Conservation (phyloP, 2,329 filamentous ascomycete genomes). For the Trichoderma citrinoviride region DNA sequence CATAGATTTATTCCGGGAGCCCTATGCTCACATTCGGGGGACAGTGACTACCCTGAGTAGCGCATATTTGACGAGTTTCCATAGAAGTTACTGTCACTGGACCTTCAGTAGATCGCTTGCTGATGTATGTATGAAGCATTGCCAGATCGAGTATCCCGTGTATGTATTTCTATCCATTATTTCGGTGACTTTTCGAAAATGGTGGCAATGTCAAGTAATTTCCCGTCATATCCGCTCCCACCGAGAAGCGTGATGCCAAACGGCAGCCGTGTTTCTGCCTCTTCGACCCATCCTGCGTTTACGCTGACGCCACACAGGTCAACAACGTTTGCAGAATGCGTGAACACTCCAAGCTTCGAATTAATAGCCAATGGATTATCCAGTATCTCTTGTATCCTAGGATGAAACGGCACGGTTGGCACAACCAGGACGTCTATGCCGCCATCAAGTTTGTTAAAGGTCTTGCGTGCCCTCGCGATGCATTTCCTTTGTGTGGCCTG, state of each 20-base stretch:
- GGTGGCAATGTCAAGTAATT: neutral
- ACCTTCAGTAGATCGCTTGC: no score
- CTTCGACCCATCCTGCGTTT: conserved; percentile 6
- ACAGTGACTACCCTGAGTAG: no score
- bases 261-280: neutral
- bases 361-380: neutral
- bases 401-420: neutral
- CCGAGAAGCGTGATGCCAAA: conserved; percentile 10
- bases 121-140: no score
- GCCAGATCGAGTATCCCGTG: no score
- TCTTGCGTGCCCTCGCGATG: neutral
- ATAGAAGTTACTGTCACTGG: no score
- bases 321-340: conserved; percentile 2
- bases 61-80: no score
- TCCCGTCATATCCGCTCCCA: neutral
- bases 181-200: neutral
- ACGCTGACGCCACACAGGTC: conserved; percentile 9
- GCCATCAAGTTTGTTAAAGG: neutral
- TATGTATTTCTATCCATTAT: neutral
- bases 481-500: conserved; percentile 9
- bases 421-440: conserved; percentile 13
- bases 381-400: neutral
- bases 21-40: no score
- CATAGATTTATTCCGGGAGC: no score
- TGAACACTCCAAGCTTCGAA: neutral